Base-by-base conservation (phyloP, 345 rosid species). In the Melaleuca quinquenervia region DNA sequence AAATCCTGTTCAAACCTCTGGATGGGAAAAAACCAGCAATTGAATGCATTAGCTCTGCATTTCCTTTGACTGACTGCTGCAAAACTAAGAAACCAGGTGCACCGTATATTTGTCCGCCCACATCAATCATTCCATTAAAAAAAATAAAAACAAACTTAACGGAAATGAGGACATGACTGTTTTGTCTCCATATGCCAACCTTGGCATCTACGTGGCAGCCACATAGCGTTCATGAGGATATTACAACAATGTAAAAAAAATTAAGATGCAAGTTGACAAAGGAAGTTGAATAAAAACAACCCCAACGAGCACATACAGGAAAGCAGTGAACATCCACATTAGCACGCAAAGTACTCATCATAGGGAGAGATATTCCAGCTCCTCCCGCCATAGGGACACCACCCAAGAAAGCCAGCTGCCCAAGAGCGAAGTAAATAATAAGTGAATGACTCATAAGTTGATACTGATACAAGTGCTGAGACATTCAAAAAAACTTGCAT, bases 301-400 rank as follows among this genome's bases (percentile, higher is more conserved):
- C 62, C 14, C 29, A 5, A 55, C 15, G 3, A 11, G 62, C 29
- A 56, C 62, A 26, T 83, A 22, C 11, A 64, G 3, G 5, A 83
- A 83, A 83, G 62, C 22, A 60, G 9, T 27, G 24, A 50, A 4
- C 44, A 3, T 44, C 32, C 21, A 26, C 26, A 11, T 60, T 21
- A 51, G 24, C 70, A 14, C 50, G 41, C 41, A 41, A 41, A 41
- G 41, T 41, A 41, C 41, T 41, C 2, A 2, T 41, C 41, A 41
- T 41, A 44, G 95, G 96, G 52, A 96, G 87, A 24, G 98, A 91
- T 88, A 97, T 91, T 89, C 98, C 96, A 86, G 92, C 96, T 36
- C 94, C 96, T 88, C 96, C 92, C 83, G 96, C 99, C 96, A 96
- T 91, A 22, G 96, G 90, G 88, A 92, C 85, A 54, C 98, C 96